Percentiles rank a stretch among this genome's conserved stretches.
phyloP scores from a whole-genome alignment of 768 basidiomycete species.

The Gloeophyllum trabeum region DNA sequence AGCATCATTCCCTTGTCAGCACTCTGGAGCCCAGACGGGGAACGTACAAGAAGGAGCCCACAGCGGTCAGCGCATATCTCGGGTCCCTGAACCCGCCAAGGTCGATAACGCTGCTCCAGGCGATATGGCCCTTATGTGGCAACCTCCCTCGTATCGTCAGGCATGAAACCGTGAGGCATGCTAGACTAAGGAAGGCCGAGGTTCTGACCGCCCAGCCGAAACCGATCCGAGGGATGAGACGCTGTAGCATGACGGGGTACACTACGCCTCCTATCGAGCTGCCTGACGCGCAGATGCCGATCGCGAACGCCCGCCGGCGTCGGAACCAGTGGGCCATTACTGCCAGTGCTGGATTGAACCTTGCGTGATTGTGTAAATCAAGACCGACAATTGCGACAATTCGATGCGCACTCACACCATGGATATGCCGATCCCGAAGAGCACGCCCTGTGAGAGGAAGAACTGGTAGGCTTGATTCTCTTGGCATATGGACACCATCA shows the following conservation, averaged over 20 bases:
- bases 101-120: conserved; percentile 13
- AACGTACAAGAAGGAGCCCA: conserved; percentile 14
- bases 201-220: conserved; percentile 21
- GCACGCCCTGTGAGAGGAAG: conserved; percentile 32
- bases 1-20: no score
- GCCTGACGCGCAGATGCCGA: conserved; percentile 25
- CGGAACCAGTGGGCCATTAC: conserved; percentile 25
- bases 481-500: conserved; percentile 9
- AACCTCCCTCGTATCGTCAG: conserved; percentile 17
- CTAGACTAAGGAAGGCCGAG: conserved; percentile 16
- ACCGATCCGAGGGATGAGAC: conserved; percentile 18
- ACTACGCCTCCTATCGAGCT: conserved; percentile 36
- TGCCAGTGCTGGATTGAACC: conserved; percentile 21
- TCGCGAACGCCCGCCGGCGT: conserved; percentile 20
- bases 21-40: no score
- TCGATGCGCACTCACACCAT: conserved; percentile 27
- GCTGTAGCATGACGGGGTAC: conserved; percentile 42
- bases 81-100: conserved; percentile 15
- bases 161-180: conserved; percentile 13
- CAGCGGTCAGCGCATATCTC: conserved; percentile 10
- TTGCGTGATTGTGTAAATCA: no score
- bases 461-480: conserved; percentile 17
- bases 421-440: conserved; percentile 28
- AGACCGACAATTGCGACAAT: neutral
- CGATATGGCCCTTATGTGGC: conserved; percentile 12